Evolutionary conservation across 108 stramenopile genomes (phyloP).

Genomic region (Chaetoceros muelleri): DNA sequence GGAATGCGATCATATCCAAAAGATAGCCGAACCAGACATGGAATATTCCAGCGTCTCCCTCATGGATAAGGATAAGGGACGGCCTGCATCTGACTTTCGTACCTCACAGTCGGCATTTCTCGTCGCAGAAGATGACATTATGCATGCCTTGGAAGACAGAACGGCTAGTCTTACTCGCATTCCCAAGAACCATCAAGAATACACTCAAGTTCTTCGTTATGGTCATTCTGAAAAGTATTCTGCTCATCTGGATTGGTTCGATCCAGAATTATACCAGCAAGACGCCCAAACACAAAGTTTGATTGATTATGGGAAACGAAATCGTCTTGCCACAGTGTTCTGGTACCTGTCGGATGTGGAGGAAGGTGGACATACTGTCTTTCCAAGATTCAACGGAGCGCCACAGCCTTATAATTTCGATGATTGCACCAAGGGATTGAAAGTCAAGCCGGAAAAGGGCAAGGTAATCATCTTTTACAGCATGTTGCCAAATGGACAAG

Average conservation of each 20-base stretch:
- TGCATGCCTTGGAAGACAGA: slow-evolving; percentile 44
- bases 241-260: slow-evolving; percentile 73
- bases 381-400: slow-evolving; percentile 29
- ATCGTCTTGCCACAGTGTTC: slow-evolving; percentile 84
- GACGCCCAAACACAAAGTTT: slow-evolving; percentile 12
- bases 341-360: slow-evolving; percentile 79
- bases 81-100: slow-evolving; percentile 78
- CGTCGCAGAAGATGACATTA: slow-evolving; percentile 16
- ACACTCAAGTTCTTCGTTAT: slow-evolving; percentile 61
- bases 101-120: slow-evolving; percentile 75
- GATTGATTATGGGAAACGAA: slow-evolving; percentile 46
- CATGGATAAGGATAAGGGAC: slow-evolving; percentile 78
- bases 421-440: slow-evolving; percentile 30
- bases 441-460: slow-evolving; percentile 63
- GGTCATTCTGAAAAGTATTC: slow-evolving; percentile 59
- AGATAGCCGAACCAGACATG: slow-evolving; percentile 48
- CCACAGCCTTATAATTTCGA: slow-evolving; percentile 6
- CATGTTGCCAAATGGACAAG: slow-evolving; percentile 29
- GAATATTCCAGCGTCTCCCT: slow-evolving; percentile 58
- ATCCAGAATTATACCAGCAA: slow-evolving; percentile 32
- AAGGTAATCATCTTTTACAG: slow-evolving; percentile 84
- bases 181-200: slow-evolving; percentile 59
- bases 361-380: slow-evolving; percentile 49
- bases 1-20: slow-evolving; percentile 69
- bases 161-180: slow-evolving; percentile 54